phyloP scores from a whole-genome alignment of 2,329 filamentous ascomycete species.

The Raffaelea arxii region DNA sequence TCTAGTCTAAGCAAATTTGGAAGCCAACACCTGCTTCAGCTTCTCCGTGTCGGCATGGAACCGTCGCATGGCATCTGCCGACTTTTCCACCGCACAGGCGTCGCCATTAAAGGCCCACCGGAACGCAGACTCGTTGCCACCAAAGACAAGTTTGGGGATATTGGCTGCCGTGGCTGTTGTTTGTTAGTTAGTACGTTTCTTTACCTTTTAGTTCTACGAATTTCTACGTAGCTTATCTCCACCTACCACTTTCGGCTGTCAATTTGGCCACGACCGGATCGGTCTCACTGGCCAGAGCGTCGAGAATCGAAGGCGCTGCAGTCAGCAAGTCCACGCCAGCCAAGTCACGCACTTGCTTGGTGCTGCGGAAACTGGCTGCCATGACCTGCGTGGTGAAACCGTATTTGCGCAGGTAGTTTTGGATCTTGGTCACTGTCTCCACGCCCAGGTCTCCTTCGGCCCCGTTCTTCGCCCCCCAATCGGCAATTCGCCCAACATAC shows the following conservation, averaged over 20 bases:
- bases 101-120: constrained; percentile 76
- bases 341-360: constrained; percentile 66
- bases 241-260: constrained; percentile 40
- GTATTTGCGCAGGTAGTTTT: constrained; percentile 78
- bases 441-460: constrained; percentile 64
- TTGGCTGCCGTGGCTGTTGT: constrained; percentile 31
- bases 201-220: too few species aligned
- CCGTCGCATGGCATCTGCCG: constrained; percentile 70
- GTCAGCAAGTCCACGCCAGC: constrained; percentile 72
- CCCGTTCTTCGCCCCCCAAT: constrained; percentile 66
- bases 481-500: constrained; percentile 69
- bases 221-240: too few species aligned
- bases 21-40: constrained; percentile 56
- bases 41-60: constrained; percentile 67
- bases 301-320: constrained; percentile 30
- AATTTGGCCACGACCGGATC: constrained; percentile 64
- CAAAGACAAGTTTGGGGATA: constrained; percentile 59
- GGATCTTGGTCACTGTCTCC: constrained; percentile 62
- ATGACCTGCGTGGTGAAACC: constrained; percentile 74
- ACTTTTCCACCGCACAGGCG: constrained; percentile 70
- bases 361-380: constrained; percentile 68
- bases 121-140: constrained; percentile 61
- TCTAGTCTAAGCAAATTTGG: constrained; percentile 1
- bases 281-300: constrained; percentile 60
- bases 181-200: background rate